Conservation (phyloP, 2,329 filamentous ascomycete genomes). For the Apiospora malaysiana region DNA sequence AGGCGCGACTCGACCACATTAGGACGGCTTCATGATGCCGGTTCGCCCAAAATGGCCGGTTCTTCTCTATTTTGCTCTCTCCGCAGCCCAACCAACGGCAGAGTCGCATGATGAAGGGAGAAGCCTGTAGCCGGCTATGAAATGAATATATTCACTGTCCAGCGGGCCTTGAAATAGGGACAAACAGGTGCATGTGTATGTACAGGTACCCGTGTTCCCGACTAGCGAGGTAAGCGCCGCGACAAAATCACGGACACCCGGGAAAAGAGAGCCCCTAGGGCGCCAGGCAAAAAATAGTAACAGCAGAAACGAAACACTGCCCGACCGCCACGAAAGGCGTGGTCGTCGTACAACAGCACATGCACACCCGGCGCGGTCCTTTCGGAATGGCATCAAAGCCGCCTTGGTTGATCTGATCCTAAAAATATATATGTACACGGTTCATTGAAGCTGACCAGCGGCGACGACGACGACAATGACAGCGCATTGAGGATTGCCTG, state of each 20-base stretch:
- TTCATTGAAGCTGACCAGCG: neutral
- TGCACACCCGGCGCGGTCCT: neutral
- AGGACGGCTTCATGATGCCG: conserved; percentile 3
- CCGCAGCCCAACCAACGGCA: neutral
- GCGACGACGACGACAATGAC: neutral
- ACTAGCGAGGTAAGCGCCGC: conserved; percentile 15
- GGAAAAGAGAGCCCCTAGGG: neutral
- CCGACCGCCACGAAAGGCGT: neutral
- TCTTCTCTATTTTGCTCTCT: neutral
- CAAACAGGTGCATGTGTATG: neutral
- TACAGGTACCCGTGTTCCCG: neutral
- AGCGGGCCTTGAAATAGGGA: neutral
- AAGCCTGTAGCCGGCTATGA: neutral
- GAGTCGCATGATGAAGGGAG: neutral
- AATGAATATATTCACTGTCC: neutral
- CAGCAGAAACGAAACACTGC: neutral
- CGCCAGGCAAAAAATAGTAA: conserved; percentile 11
- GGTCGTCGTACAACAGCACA: neutral
- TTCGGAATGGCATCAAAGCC: neutral
- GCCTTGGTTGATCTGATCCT: neutral
- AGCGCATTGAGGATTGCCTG: neutral
- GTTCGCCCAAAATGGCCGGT: neutral
- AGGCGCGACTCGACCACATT: conserved; percentile 3
- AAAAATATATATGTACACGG: conserved; percentile 7
- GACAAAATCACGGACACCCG: conserved; percentile 9